A percentile compares a stretch with the other conserved stretches of the same genome.
Evolutionary conservation across 305 asterid genomes (phyloP).

Genomic region (Fraxinus sp.): DNA sequence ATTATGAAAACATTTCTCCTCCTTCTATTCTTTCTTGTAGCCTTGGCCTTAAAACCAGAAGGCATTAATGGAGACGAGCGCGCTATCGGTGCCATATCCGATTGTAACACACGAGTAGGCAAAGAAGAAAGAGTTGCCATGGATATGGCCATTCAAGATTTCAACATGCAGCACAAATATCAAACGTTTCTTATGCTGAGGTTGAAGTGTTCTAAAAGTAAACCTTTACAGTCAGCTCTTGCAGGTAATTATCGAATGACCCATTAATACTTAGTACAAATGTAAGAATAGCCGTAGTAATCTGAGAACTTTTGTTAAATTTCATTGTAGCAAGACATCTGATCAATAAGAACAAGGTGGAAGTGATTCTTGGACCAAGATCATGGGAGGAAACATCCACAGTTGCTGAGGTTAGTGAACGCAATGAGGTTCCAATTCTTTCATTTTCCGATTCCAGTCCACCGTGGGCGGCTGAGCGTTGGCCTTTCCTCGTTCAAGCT

Average conservation of each 20-base stretch:
- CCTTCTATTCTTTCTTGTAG: neutral
- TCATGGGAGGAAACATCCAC: constrained; percentile 43
- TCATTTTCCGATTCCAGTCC: constrained; percentile 34
- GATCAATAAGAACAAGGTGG: constrained; percentile 23
- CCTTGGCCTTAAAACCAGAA: neutral
- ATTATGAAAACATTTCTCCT: neutral
- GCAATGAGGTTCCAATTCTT: constrained; percentile 21
- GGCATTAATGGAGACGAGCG: neutral
- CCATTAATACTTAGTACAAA: neutral
- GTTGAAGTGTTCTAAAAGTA: constrained; percentile 22
- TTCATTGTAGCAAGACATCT: constrained; percentile 33
- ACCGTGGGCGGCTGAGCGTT: constrained; percentile 24
- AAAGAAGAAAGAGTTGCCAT: constrained; percentile 38
- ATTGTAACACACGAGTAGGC: constrained; percentile 31
- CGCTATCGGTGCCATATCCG: constrained; percentile 33
- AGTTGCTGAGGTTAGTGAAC: constrained; percentile 32
- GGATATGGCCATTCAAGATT: constrained; percentile 32
- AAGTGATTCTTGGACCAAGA: constrained; percentile 38
- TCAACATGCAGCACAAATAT: constrained; percentile 13
- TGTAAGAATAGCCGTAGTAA: neutral
- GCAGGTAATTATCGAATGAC: constrained; percentile 28
- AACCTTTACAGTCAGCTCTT: constrained; percentile 31
- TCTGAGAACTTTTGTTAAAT: neutral
- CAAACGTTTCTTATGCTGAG: constrained; percentile 4
- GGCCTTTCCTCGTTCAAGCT: constrained; percentile 39